Evolutionary conservation across 2,329 filamentous ascomycete species (phyloP).

Genomic region (Neofusicoccum cordaticola): DNA sequence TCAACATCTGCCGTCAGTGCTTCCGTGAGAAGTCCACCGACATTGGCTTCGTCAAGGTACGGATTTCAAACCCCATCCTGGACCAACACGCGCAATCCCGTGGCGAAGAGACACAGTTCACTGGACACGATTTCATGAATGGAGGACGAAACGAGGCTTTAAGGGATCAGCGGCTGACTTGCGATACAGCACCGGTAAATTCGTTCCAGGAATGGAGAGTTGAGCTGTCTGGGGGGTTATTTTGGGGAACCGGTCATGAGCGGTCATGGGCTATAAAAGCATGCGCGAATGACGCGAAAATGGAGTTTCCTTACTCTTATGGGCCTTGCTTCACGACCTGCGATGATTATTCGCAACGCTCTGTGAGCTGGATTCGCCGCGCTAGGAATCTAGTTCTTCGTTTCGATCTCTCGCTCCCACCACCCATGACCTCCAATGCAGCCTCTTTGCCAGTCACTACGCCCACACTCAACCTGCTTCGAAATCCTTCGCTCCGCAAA

Average conservation of each 20-base stretch:
- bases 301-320: slow-evolving; percentile 11
- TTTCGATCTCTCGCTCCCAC: not conserved
- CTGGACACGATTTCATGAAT: too few species aligned
- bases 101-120: not conserved
- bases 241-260: slow-evolving; percentile 18
- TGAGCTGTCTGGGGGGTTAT: slow-evolving; percentile 7
- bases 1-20: slow-evolving; percentile 76
- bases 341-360: slow-evolving; percentile 3
- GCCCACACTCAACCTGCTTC: not conserved
- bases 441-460: not conserved
- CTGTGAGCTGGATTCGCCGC: not conserved
- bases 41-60: slow-evolving; percentile 68
- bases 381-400: slow-evolving; percentile 7
- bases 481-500: not conserved
- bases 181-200: slow-evolving; percentile 16
- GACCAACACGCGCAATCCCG: not conserved
- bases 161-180: not conserved
- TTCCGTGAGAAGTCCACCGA: slow-evolving; percentile 67
- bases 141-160: not conserved
- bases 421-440: not conserved
- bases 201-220: slow-evolving; percentile 7
- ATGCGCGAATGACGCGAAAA: slow-evolving; percentile 14
- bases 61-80: slow-evolving; percentile 9
- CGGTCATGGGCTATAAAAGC: slow-evolving; percentile 15
- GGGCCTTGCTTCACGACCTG: slow-evolving; percentile 11